A percentile compares a stretch with the other conserved stretches of the same genome.
phyloP scores from a whole-genome alignment of 2,329 filamentous ascomycete genomes.

The Alternaria postmessia region DNA sequence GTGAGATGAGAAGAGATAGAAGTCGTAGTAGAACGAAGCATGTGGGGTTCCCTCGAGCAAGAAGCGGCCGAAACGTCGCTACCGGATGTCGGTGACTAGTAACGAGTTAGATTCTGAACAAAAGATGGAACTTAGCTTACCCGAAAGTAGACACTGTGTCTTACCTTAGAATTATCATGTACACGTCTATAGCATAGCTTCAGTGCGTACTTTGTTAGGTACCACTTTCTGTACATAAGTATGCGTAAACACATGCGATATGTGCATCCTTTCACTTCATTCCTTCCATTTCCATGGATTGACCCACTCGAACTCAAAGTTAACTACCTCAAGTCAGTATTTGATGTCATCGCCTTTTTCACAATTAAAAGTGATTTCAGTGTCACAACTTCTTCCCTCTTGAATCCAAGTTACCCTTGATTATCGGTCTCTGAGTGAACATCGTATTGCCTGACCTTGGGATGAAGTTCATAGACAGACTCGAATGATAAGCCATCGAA shows the following conservation, averaged over 20 bases:
- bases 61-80: neutral
- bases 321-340: too few species aligned
- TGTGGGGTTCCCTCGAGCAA: neutral
- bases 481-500: too few species aligned
- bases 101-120: neutral
- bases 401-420: too few species aligned
- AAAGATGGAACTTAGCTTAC: neutral
- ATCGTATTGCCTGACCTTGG: too few species aligned
- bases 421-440: too few species aligned
- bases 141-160: neutral
- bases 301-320: too few species aligned
- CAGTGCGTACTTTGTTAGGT: neutral
- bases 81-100: neutral
- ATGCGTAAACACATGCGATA: neutral
- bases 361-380: too few species aligned
- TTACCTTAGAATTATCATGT: neutral
- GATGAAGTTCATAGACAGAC: rapidly evolving
- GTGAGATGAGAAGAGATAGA: neutral
- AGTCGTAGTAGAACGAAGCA: neutral
- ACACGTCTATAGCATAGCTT: neutral
- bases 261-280: neutral
- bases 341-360: too few species aligned
- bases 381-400: too few species aligned
- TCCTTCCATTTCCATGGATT: neutral
- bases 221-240: neutral